These are phyloP conservation scores for Eucommia ulmoides DNA, from an alignment of 257 asterid species.

Conservation along the genomic window DNA sequence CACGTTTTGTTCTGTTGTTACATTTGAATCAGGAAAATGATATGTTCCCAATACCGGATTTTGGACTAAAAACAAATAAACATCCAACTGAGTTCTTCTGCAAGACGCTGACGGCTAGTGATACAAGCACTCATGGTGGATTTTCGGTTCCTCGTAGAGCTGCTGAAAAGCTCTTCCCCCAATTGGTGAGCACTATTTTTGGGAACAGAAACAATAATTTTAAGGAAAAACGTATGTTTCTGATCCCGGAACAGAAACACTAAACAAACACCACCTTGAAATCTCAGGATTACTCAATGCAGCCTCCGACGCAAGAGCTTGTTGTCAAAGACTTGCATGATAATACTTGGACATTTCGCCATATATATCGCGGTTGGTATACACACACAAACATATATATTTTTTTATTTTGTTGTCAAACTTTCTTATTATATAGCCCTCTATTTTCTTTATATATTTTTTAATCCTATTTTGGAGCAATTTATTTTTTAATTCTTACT, in stretches of 20 bases:
- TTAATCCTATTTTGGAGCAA: background rate
- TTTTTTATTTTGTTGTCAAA: too few species aligned
- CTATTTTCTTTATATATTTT: too few species aligned
- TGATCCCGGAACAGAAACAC: too few species aligned
- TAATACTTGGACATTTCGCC: conserved; percentile 92
- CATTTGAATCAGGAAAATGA: conserved; percentile 58
- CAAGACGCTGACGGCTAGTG: conserved; percentile 92
- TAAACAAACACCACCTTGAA: too few species aligned
- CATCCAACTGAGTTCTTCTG: conserved; percentile 95
- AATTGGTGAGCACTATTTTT: conserved; percentile 59
- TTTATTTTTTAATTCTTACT: background rate
- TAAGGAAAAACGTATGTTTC: too few species aligned
- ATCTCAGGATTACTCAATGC: conserved; percentile 79
- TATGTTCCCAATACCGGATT: conserved; percentile 74
- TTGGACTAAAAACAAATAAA: conserved; percentile 60
- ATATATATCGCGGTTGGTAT: conserved; percentile 73
- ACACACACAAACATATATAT: too few species aligned
- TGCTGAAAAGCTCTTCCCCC: conserved; percentile 92
- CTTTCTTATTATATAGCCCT: too few species aligned
- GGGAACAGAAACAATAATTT: too few species aligned
- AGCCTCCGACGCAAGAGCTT: conserved; percentile 96
- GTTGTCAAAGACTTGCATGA: conserved; percentile 85
- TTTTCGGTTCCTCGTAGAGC: conserved; percentile 96
- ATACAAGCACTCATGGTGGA: conserved; percentile 97
- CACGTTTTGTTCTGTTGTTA: background rate